phyloP scores from a whole-genome alignment of 257 asterid species.

The Nicotiana tomentosiformis region DNA sequence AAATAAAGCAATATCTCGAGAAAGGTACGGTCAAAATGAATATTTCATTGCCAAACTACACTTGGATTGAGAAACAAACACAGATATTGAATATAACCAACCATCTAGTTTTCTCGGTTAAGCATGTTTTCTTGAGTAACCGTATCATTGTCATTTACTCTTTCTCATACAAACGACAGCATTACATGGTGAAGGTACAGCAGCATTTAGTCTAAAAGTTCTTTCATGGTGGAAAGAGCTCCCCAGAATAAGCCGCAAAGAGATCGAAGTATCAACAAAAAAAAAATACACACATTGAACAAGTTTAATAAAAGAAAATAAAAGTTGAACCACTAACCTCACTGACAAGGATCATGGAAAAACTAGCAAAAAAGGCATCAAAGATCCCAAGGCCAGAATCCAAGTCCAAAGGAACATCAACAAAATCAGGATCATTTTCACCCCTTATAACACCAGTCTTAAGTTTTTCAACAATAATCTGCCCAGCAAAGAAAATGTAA shows the following conservation, averaged over 20 bases:
- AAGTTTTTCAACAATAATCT: slow-evolving; percentile 63
- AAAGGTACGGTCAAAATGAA: slow-evolving; percentile 7
- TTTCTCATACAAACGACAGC: not conserved
- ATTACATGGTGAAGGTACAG: not conserved
- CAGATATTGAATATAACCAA: not conserved
- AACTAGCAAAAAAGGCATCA: slow-evolving; percentile 86
- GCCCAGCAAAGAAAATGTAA: slow-evolving; percentile 12
- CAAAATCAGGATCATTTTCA: slow-evolving; percentile 32
- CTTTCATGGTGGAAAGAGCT: not conserved
- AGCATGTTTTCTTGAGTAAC: not conserved
- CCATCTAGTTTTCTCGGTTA: slow-evolving; percentile 1
- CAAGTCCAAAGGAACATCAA: slow-evolving; percentile 39
- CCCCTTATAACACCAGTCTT: slow-evolving; percentile 39
- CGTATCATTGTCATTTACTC: not conserved
- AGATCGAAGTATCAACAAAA: not conserved
- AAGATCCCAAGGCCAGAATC: slow-evolving; percentile 74
- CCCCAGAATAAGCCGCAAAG: not conserved
- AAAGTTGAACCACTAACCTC: slow-evolving; percentile 52
- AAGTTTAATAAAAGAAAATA: not conserved
- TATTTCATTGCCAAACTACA: not conserved
- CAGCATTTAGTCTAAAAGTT: not conserved
- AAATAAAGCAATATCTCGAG: not conserved
- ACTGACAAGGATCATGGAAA: slow-evolving; percentile 83
- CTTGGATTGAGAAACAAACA: not conserved
- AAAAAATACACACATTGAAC: not conserved